phyloP scores from a whole-genome alignment of 805 yeast species.

The Hanseniaspora singularis region DNA sequence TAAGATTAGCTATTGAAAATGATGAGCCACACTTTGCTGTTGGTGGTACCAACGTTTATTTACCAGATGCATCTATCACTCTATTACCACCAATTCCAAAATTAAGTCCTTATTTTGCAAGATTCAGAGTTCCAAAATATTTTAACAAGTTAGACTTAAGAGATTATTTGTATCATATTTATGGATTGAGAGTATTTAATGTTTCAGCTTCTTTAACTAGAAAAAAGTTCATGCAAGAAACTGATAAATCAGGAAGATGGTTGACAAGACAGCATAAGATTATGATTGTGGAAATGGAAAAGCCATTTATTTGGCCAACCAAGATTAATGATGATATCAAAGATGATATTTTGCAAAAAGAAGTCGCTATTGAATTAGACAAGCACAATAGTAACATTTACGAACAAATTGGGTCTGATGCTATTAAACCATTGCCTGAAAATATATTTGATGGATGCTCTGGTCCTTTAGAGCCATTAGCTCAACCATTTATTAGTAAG shows the following conservation, averaged over 20 bases:
- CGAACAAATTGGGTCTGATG: constrained; percentile 47
- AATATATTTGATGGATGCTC: constrained; percentile 60
- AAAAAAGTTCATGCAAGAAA: constrained; percentile 28
- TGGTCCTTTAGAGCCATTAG: constrained; percentile 48
- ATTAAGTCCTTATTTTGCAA: constrained; percentile 94
- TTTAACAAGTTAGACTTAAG: constrained; percentile 90
- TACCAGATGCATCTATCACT: constrained; percentile 75
- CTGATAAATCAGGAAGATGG: constrained; percentile 5
- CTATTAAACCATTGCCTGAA: constrained; percentile 41
- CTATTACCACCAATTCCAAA: constrained; percentile 86
- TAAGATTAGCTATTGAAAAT: constrained; percentile 35
- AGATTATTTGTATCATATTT: constrained; percentile 82
- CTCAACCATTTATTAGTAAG: constrained; percentile 53
- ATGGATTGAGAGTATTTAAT: constrained; percentile 80
- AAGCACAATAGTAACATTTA: neutral
- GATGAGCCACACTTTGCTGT: constrained; percentile 71
- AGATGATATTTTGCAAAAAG: constrained; percentile 16
- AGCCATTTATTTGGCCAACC: constrained; percentile 89
- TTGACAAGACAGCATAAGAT: constrained; percentile 54
- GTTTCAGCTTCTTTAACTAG: constrained; percentile 74
- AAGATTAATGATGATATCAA: constrained; percentile 32
- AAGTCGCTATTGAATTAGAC: neutral
- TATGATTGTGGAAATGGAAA: constrained; percentile 92
- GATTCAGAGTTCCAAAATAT: constrained; percentile 83
- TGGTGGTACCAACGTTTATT: constrained; percentile 65